Conservation (phyloP, 495 filamentous ascomycete species). For the Aeminium ludgeri region DNA sequence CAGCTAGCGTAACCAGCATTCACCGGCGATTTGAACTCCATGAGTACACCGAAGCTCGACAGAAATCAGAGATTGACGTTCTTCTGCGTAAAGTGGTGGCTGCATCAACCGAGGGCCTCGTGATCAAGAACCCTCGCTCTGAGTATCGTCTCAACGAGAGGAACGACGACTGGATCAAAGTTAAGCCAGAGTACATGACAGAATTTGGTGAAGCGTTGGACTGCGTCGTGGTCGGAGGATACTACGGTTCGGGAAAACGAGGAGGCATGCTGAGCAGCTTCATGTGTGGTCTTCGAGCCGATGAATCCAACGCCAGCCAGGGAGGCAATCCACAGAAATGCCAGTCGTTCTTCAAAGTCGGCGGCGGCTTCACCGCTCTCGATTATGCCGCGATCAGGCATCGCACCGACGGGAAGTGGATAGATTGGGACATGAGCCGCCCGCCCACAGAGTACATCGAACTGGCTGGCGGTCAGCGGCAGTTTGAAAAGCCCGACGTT, state of each 20-base stretch:
- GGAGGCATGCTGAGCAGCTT: slow-evolving; percentile 75
- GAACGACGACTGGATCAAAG: slow-evolving; percentile 96
- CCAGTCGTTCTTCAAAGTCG: slow-evolving; percentile 89
- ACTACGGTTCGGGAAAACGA: slow-evolving; percentile 73
- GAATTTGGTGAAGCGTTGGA: slow-evolving; percentile 92
- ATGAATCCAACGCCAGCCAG: slow-evolving; percentile 44
- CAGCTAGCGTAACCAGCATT: slow-evolving; percentile 44
- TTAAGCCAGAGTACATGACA: slow-evolving; percentile 97
- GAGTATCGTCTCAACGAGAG: slow-evolving; percentile 76
- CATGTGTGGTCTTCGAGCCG: slow-evolving; percentile 66
- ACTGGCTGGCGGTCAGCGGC: slow-evolving; percentile 54
- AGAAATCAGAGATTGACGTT: slow-evolving; percentile 55
- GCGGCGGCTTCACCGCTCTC: slow-evolving; percentile 71
- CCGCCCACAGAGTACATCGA: slow-evolving; percentile 71
- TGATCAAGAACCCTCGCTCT: slow-evolving; percentile 85
- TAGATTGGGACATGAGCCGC: slow-evolving; percentile 59
- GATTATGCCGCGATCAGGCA: slow-evolving; percentile 74
- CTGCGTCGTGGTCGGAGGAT: slow-evolving; percentile 76
- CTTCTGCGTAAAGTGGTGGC: slow-evolving; percentile 67
- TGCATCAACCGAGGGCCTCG: slow-evolving; percentile 76
- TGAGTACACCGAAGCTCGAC: slow-evolving; percentile 47
- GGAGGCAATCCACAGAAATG: slow-evolving; percentile 52
- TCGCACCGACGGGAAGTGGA: slow-evolving; percentile 81
- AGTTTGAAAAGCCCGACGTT: slow-evolving; percentile 69
- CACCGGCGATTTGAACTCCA: slow-evolving; percentile 72